These are phyloP conservation scores for Schrenkiella parvula DNA, from an alignment of 345 rosid genomes.

Conservation along the genomic window DNA sequence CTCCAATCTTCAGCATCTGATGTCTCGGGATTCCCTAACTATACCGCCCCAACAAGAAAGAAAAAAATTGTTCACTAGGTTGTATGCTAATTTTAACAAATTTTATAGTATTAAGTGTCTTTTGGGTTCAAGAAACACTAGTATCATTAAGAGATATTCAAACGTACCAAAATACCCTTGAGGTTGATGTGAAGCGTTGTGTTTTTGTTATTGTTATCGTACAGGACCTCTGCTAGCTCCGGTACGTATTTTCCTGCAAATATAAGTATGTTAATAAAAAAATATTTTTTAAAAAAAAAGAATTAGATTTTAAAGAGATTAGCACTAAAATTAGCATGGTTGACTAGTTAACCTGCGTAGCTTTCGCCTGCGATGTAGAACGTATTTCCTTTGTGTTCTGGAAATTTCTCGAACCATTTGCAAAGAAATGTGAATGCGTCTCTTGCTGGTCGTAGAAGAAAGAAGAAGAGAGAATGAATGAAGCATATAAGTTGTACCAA, in stretches of 20 bases:
- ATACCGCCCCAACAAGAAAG: not conserved
- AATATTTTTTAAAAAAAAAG: not conserved
- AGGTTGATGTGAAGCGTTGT: slow-evolving; percentile 58
- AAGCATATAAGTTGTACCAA: not conserved
- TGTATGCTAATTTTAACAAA: not conserved
- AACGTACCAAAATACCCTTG: slow-evolving; percentile 76
- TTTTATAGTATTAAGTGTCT: not conserved
- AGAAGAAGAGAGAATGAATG: not conserved
- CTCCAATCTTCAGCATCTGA: slow-evolving; percentile 91
- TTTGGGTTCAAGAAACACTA: not conserved
- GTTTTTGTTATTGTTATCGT: slow-evolving; percentile 57
- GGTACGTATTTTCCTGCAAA: slow-evolving; percentile 81
- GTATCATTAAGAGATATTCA: not conserved
- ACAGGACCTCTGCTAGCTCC: slow-evolving; percentile 54
- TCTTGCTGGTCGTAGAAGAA: slow-evolving; percentile 44
- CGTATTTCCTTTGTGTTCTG: slow-evolving; percentile 42
- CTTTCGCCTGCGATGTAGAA: slow-evolving; percentile 97
- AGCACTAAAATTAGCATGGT: not conserved
- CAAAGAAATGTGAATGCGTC: slow-evolving; percentile 76
- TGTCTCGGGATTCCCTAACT: slow-evolving; percentile 98
- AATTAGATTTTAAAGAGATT: not conserved
- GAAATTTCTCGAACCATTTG: slow-evolving; percentile 73
- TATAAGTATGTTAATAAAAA: not conserved
- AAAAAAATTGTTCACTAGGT: not conserved
- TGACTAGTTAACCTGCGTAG: slow-evolving; percentile 67